Evolutionary conservation across 768 basidiomycete species (phyloP), one percentile per base, ranked within the genome.

Genomic region (Lentinus tigrinus): DNA sequence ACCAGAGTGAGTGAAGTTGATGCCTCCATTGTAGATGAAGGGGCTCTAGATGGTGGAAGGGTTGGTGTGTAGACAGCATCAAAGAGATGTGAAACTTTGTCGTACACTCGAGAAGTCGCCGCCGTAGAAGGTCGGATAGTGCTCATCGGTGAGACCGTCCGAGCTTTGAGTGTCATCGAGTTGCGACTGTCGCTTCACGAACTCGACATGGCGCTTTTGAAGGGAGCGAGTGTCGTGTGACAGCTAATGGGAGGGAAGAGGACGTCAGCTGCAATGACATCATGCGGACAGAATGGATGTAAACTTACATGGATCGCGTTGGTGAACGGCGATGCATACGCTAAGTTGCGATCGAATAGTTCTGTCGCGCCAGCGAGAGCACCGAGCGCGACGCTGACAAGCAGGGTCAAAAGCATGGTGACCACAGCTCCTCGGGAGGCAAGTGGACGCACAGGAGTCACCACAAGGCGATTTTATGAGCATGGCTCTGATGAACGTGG

Each of bases 1-100:
- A 77, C 78, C 77, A 44, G 75, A 70, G 60, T 81, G 79, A 11
- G 79, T 80, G 60, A 81, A 81, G 54, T 80, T 78, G 43, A 81
- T 60, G 9, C 79, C 80, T n/a, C 78, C 77, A n/a, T 67, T 76
- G 76, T 78, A 79, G 19, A 82, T 67, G 60, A 77, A 77, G 1
- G 75, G 76, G 52, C 72, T 75, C 78, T 81, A 48, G 2, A 42
- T 50, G 5, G 21, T 4, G 8, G 3, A n/a, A 40, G 34, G 47
- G 47, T 31, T 47, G 26, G 27, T 38, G 37, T 47, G 52, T 49
- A 40, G 19, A 8, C 14, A 31, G 27, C 7, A n/a, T 3, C 23
- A 13, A n/a, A n/a, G n/a, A n/a, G n/a, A 26, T 31, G 36, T 17
- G 28, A 9, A 2, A 9, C 10, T 23, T 21, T 10, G 17, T 46